These are phyloP conservation scores for Aureobasidium sp. DNA, from an alignment of 2,329 filamentous ascomycete species.

Conservation along the genomic window DNA sequence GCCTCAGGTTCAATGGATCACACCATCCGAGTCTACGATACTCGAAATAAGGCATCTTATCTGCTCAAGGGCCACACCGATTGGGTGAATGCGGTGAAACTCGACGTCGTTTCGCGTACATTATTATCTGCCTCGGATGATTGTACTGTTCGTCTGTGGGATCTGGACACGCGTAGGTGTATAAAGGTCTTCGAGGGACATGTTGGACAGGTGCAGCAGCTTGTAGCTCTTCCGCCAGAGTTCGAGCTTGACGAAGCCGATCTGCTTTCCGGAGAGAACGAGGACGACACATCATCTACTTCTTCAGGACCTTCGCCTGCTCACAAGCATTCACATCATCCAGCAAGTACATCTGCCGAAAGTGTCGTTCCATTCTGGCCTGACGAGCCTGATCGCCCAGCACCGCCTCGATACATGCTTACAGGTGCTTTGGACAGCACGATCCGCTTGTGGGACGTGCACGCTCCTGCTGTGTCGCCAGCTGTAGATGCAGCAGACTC, in stretches of 20 bases:
- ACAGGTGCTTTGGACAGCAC: constrained; percentile 88
- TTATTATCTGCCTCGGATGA: constrained; percentile 87
- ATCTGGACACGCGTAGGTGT: constrained; percentile 74
- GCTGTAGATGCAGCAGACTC: constrained; percentile 5
- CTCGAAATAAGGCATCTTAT: constrained; percentile 73
- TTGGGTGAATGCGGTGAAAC: constrained; percentile 93
- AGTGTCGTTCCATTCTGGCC: constrained; percentile 47
- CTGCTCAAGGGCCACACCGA: constrained; percentile 77
- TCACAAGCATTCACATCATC: constrained; percentile 15
- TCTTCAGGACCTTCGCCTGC: constrained; percentile 17
- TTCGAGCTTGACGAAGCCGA: constrained; percentile 78
- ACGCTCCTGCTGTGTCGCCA: constrained; percentile 18
- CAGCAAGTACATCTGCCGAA: neutral
- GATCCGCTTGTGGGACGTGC: constrained; percentile 84
- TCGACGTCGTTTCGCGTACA: constrained; percentile 76
- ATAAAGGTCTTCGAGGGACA: constrained; percentile 78
- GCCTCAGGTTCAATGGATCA: constrained; percentile 86
- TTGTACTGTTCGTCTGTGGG: constrained; percentile 83
- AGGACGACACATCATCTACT: constrained; percentile 32
- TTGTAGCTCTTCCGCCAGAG: constrained; percentile 73
- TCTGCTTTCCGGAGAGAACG: constrained; percentile 49
- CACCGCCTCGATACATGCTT: constrained; percentile 84
- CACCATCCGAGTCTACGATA: constrained; percentile 89
- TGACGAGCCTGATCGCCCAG: constrained; percentile 54
- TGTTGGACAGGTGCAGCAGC: constrained; percentile 90